Evolutionary conservation across 2,329 filamentous ascomycete genomes (phyloP), one percentile per base, ranked within the genome.

Genomic region (Truncatella angustata): DNA sequence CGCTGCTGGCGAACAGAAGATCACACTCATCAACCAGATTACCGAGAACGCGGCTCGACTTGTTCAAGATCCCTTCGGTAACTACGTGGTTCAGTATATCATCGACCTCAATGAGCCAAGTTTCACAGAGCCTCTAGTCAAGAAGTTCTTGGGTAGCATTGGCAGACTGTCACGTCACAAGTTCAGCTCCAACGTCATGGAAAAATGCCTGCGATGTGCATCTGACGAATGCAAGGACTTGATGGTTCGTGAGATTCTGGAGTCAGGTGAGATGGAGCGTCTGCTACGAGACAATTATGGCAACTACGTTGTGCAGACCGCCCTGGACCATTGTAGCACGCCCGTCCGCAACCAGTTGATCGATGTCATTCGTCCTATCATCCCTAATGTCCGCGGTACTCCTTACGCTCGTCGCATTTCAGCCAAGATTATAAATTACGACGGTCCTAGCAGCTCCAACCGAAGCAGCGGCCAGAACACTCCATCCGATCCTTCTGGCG

Each of bases 11-110:
- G 79, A 87, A 34, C 94, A 99, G 74, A 96, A 96, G 75, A 79
- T 86, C 54, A 88, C 89, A 74, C 80, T 99, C 56, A 91, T 99
- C 58, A 77, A 82, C 54, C 84, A 90, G 66, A 97, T 99, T 70
- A 97, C 92, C 1, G 79, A 86, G 50, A 88, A 96, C 66, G 91
- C 92, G n/a, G 88, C 90, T 59, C 78, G 87, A 34, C 83, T 99
- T 10, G 91, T 99, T 18, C 91, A 97, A 69, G 94, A 99, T 69
- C 93, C 94, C 0, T 99, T 97, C 62, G 94, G 94, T 66, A 99
- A 99, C 73, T 99, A 99, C 60, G 94, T 99, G 47, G 89, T 99
- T 47, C 94, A 99, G 74, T 99, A 99, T 74, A 97, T 99, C 66
- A 85, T 99, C 60, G 94, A 97, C 67, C 81, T 97, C 50, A 91